Evolutionary conservation across 139 green algal species (phyloP).

Genomic region (Volvox reticuliferus): DNA sequence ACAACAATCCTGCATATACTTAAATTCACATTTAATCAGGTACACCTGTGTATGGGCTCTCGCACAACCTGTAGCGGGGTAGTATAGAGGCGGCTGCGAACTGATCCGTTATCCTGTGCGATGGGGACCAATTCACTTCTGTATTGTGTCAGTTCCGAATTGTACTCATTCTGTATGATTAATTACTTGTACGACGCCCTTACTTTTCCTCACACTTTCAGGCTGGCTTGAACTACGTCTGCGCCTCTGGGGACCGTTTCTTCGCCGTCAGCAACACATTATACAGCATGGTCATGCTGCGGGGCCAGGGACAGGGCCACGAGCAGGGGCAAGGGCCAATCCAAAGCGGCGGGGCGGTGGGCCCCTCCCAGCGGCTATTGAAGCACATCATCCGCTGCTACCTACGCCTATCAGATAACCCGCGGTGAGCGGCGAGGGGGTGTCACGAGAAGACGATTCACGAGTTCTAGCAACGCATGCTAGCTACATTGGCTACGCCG

Average conservation of each 20-base stretch:
- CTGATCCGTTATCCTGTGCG: no score
- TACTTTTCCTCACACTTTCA: conserved; percentile 26
- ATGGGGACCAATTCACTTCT: no score
- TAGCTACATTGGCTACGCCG: no score
- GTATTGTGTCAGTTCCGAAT: no score
- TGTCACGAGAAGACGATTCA: neutral
- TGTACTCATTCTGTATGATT: no score
- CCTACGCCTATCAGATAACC: conserved; percentile 92
- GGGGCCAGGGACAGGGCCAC: conserved; percentile 50
- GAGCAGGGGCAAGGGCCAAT: no score
- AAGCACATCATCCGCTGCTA: conserved; percentile 99
- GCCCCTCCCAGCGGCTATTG: conserved; percentile 94
- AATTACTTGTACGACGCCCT: neutral
- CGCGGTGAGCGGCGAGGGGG: conserved; percentile 50
- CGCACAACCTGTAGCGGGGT: no score
- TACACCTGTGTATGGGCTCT: no score
- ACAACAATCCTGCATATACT: no score
- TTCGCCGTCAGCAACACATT: conserved; percentile 96
- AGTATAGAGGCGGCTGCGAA: no score
- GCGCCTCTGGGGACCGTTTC: conserved; percentile 98
- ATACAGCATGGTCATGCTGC: conserved; percentile 89
- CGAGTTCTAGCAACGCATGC: neutral
- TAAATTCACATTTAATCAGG: no score
- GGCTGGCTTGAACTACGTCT: conserved; percentile 97
- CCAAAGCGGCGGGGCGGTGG: neutral